Evolutionary conservation across 352 stramenopile species (phyloP), one percentile per base, ranked within the genome.

Genomic region (Globisporangium emineosum): DNA sequence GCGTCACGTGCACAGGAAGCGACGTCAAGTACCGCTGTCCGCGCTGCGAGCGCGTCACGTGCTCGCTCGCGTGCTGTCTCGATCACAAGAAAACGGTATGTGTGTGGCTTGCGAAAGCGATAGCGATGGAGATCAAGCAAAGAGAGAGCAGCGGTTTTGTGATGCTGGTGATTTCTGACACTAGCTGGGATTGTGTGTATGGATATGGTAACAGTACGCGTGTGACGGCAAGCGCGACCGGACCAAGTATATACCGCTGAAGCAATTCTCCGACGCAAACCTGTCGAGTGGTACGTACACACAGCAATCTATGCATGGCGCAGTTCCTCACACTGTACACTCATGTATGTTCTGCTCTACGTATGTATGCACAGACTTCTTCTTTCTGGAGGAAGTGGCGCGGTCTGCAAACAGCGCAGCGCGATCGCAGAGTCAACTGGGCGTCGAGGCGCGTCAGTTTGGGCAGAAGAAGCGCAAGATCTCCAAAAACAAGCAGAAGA

Each of bases 1-100:
- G 86, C 70, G 66, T 62, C 51, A 69, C 67, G 10, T 95, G 86
- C 55, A 67, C 65, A 32, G 70, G 65, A 12, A 66, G 23, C 21
- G 68, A 83, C 52, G 80, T 93, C 72, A 95, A 95, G 73, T 95
- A 95, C 66, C 84, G 86, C 53, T 95, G 86, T 77, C 86, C 86
- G 40, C 75, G 83, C 58, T 95, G 86, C 61, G 86, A 95, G 66
- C 80, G 84, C 62, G 79, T 92, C 71, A 93, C 86, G 58, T 95
- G 86, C 65, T 93, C 84, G 49, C 68, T 95, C 52, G 66, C 71
- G 17, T 95, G 86, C 73, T 95, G 86, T 57, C 52, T 92, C 25
- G 77, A 65, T 13, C 86, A 95, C 75, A 95, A 95, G 74, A 91
- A 88, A 40, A 52, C 89, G 74, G 86, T 87, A 55, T 23, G 72